Percentiles rank a stretch among this genome's conserved stretches.
Conservation (phyloP, 2,329 filamentous ascomycete genomes). For the Ceratocystis albifundus region DNA sequence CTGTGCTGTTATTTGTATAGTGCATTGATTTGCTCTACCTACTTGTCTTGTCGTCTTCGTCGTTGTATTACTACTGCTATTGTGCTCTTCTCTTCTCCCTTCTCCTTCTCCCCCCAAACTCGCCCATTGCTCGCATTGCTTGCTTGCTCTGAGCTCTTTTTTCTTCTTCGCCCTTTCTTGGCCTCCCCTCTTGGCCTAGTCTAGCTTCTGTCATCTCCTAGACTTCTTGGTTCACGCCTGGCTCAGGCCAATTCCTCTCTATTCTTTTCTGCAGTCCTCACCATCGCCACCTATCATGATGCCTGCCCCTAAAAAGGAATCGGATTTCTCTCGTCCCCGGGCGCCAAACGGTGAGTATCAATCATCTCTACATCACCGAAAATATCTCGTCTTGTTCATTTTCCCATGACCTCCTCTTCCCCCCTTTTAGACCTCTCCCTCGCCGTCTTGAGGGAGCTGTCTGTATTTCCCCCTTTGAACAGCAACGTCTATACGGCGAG, state of each 20-base stretch:
- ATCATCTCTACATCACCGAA: not conserved
- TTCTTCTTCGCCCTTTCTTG: not conserved
- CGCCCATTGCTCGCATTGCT: slow-evolving; percentile 19
- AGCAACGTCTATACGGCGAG: not conserved
- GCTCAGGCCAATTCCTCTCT: slow-evolving; percentile 5
- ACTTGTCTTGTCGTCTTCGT: too few species aligned
- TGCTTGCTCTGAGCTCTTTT: not conserved
- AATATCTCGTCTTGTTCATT: slow-evolving; percentile 21
- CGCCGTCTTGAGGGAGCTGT: not conserved
- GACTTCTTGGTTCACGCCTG: not conserved
- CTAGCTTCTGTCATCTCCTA: slow-evolving; percentile 13
- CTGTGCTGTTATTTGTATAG: too few species aligned
- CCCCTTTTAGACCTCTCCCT: not conserved
- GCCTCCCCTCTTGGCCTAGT: not conserved
- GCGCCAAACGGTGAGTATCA: slow-evolving; percentile 32
- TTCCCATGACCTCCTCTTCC: not conserved
- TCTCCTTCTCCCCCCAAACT: slow-evolving; percentile 10
- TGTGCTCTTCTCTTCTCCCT: not conserved
- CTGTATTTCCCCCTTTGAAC: not conserved
- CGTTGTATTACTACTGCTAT: not conserved
- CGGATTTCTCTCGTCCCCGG: slow-evolving; percentile 26
- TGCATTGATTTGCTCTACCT: too few species aligned
- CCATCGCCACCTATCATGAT: slow-evolving; percentile 27
- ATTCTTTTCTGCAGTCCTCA: slow-evolving; percentile 13
- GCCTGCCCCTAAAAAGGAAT: slow-evolving; percentile 34